Evolutionary conservation across 805 yeast species (phyloP).

Genomic region (Sungouiozyma intestinalis): DNA sequence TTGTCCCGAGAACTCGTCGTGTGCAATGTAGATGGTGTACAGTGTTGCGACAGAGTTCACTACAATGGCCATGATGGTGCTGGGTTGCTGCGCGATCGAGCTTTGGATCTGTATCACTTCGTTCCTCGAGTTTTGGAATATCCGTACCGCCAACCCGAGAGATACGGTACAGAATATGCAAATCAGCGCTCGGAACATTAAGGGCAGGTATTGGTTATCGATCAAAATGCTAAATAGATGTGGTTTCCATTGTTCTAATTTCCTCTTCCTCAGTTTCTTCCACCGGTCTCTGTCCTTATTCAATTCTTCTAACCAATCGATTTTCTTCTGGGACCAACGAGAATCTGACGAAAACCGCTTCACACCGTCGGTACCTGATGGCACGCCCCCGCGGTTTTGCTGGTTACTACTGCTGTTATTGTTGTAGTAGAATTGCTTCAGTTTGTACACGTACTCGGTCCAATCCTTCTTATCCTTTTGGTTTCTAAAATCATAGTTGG

Average conservation of each 20-base stretch:
- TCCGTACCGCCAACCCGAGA: constrained; percentile 57
- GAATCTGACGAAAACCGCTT: background rate
- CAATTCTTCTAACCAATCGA: constrained; percentile 19
- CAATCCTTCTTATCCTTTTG: constrained; percentile 25
- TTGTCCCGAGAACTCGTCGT: constrained; percentile 85
- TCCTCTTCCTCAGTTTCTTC: constrained; percentile 33
- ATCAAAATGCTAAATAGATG: constrained; percentile 48
- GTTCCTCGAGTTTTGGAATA: constrained; percentile 34
- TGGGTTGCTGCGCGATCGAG: constrained; percentile 61
- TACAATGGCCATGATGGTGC: constrained; percentile 85
- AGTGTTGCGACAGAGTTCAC: constrained; percentile 72
- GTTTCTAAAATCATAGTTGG: constrained; percentile 1
- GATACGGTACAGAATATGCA: constrained; percentile 54
- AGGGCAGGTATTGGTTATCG: constrained; percentile 72
- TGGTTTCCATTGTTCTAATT: constrained; percentile 58
- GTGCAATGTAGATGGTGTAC: constrained; percentile 71
- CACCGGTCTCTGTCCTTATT: constrained; percentile 21
- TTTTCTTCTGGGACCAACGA: constrained; percentile 2
- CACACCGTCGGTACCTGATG: background rate
- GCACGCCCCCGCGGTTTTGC: background rate
- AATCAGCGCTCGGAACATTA: constrained; percentile 55
- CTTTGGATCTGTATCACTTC: constrained; percentile 6
- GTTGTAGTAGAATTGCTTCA: constrained; percentile 3
- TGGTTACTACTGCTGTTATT: background rate
- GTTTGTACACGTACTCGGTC: constrained; percentile 19